These are phyloP conservation scores for Ustilago loliicola DNA, from an alignment of 1,284 basidiomycete genomes.

Conservation along the genomic window DNA sequence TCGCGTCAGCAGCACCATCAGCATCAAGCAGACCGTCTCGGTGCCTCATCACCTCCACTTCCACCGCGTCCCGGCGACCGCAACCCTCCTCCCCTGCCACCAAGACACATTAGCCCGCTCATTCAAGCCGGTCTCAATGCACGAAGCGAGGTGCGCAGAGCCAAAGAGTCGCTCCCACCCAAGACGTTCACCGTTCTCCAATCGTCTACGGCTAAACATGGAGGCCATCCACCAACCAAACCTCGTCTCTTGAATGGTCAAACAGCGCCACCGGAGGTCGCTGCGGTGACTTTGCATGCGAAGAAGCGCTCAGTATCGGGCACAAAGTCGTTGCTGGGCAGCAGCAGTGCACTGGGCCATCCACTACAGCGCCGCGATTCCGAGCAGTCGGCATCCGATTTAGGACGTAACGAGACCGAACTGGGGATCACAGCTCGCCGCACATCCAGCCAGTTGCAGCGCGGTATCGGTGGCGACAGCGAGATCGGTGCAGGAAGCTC, in stretches of 20 bases:
- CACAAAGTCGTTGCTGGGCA: constrained; percentile 41
- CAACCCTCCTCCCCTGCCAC: constrained; percentile 63
- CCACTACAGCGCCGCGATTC: constrained; percentile 44
- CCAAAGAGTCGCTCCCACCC: constrained; percentile 65
- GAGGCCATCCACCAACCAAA: constrained; percentile 37
- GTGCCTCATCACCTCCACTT: constrained; percentile 46
- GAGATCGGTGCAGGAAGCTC: constrained; percentile 37
- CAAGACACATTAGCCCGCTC: constrained; percentile 65
- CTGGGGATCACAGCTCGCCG: constrained; percentile 23
- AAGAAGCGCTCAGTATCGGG: constrained; percentile 59
- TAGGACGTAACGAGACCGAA: constrained; percentile 38
- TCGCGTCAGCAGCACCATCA: constrained; percentile 41
- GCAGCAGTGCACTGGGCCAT: constrained; percentile 30
- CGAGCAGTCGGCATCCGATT: constrained; percentile 40
- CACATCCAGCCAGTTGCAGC: constrained; percentile 39
- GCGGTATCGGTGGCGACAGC: constrained; percentile 31
- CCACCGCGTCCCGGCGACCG: constrained; percentile 50
- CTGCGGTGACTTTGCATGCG: constrained; percentile 35
- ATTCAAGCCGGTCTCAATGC: constrained; percentile 69
- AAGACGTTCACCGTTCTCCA: constrained; percentile 69
- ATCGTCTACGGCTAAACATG: constrained; percentile 51
- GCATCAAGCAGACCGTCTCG: constrained; percentile 44
- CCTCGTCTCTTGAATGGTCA: constrained; percentile 62
- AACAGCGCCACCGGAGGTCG: constrained; percentile 53
- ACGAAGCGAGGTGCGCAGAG: constrained; percentile 62